Conservation (phyloP, 169 alveolate genomes). For the Cryptosporidium canis region DNA sequence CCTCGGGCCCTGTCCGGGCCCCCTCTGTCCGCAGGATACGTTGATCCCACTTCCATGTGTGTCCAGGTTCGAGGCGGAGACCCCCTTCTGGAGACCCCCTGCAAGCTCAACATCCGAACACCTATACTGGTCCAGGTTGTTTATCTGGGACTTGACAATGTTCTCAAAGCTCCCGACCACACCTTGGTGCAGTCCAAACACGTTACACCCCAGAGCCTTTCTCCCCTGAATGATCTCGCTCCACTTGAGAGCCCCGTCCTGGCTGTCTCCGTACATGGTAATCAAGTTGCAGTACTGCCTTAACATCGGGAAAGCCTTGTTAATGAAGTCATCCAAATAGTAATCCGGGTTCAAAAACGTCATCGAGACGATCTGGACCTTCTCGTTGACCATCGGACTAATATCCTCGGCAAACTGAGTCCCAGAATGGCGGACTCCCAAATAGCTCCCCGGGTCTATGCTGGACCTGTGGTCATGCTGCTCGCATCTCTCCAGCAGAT, state of each 20-base stretch:
- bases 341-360: constrained; percentile 85
- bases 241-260: constrained; percentile 82
- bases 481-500: constrained; percentile 75
- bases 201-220: constrained; percentile 77
- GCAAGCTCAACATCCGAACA: constrained; percentile 8
- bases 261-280: constrained; percentile 86
- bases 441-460: constrained; percentile 1
- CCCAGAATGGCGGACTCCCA: constrained; percentile 34
- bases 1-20: neutral
- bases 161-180: neutral
- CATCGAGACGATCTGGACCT: constrained; percentile 77
- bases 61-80: neutral
- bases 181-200: constrained; percentile 74
- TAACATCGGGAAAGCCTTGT: constrained; percentile 81
- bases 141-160: constrained; percentile 21
- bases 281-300: constrained; percentile 86
- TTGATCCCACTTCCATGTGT: neutral
- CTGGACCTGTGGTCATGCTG: constrained; percentile 68
- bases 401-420: neutral
- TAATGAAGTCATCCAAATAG: constrained; percentile 80
- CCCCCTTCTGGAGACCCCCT: neutral
- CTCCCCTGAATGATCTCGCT: constrained; percentile 79
- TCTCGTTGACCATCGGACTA: neutral
- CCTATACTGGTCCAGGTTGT: constrained; percentile 7
- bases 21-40: neutral